Evolutionary conservation across 1,139 yeast genomes (phyloP).

Genomic region (Debaryomyces coudertii): DNA sequence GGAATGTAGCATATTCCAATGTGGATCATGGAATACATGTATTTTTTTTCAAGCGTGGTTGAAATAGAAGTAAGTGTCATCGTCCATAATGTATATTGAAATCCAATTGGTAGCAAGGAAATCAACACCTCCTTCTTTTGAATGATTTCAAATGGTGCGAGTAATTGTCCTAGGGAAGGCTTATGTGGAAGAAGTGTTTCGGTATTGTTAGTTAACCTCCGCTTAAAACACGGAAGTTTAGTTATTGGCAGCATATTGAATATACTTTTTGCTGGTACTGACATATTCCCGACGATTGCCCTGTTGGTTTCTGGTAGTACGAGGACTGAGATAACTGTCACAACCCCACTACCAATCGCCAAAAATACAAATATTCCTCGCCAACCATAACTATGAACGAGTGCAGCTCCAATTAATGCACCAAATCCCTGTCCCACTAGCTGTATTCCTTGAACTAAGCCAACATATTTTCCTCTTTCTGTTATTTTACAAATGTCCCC

Average conservation of each 20-base stretch:
- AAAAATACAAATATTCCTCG: slow-evolving; percentile 42
- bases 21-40: slow-evolving; percentile 37
- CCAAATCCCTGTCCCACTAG: slow-evolving; percentile 46
- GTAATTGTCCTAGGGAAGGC: slow-evolving; percentile 23
- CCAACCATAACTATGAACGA: slow-evolving; percentile 37
- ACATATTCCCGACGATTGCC: slow-evolving; percentile 43
- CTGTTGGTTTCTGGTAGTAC: slow-evolving; percentile 42
- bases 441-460: slow-evolving; percentile 38
- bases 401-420: slow-evolving; percentile 42
- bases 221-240: slow-evolving; percentile 26
- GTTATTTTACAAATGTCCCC: slow-evolving; percentile 43
- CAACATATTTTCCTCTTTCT: slow-evolving; percentile 45
- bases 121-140: slow-evolving; percentile 26
- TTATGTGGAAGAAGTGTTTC: slow-evolving; percentile 26
- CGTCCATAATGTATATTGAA: slow-evolving; percentile 44
- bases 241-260: slow-evolving; percentile 30
- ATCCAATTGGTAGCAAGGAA: slow-evolving; percentile 35
- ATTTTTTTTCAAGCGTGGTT: slow-evolving; percentile 33
- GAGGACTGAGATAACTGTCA: slow-evolving; percentile 27
- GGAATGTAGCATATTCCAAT: slow-evolving; percentile 45
- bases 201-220: slow-evolving; percentile 30
- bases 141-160: slow-evolving; percentile 36
- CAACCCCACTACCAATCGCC: slow-evolving; percentile 41
- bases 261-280: slow-evolving; percentile 28
- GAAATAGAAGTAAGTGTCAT: slow-evolving; percentile 38